Evolutionary conservation across 768 basidiomycete species (phyloP).

Genomic region (Lyophyllum shimeji): DNA sequence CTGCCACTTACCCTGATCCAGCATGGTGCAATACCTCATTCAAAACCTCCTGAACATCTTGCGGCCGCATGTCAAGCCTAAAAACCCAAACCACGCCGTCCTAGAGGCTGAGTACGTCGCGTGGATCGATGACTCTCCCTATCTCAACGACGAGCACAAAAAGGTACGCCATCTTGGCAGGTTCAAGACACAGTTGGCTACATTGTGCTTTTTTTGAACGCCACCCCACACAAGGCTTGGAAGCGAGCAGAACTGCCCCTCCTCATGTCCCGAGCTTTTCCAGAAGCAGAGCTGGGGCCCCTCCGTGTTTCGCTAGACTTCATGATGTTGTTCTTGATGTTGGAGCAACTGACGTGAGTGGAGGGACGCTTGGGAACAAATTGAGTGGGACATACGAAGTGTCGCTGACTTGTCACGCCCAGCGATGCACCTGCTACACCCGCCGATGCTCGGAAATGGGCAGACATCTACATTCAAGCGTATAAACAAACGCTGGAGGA

Average conservation of each 20-base stretch:
- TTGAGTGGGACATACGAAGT: neutral
- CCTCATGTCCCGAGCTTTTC: constrained; percentile 6
- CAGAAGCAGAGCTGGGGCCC: neutral
- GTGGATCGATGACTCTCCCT: constrained; percentile 4
- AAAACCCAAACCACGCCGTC: constrained; percentile 1
- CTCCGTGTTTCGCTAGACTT: constrained; percentile 10
- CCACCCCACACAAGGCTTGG: constrained; percentile 1
- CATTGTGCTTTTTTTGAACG: neutral
- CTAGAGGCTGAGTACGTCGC: constrained; percentile 4
- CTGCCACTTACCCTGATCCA: neutral
- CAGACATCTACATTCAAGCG: constrained; percentile 6
- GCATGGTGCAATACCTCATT: constrained; percentile 9
- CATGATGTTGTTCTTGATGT: constrained; percentile 5
- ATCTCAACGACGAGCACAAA: constrained; percentile 9
- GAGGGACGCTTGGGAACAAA: neutral
- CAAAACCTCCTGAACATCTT: constrained; percentile 8
- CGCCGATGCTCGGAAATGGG: constrained; percentile 7
- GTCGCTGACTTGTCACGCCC: neutral
- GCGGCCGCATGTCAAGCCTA: constrained; percentile 3
- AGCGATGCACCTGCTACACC: constrained; percentile 10
- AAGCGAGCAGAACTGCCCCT: constrained; percentile 9
- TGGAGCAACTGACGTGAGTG: constrained; percentile 14
- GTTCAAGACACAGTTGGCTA: neutral
- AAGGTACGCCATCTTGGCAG: neutral
- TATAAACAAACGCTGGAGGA: constrained; percentile 3